Base-by-base conservation (phyloP, 1,139 yeast species). In the Zygoascus meyerae region DNA sequence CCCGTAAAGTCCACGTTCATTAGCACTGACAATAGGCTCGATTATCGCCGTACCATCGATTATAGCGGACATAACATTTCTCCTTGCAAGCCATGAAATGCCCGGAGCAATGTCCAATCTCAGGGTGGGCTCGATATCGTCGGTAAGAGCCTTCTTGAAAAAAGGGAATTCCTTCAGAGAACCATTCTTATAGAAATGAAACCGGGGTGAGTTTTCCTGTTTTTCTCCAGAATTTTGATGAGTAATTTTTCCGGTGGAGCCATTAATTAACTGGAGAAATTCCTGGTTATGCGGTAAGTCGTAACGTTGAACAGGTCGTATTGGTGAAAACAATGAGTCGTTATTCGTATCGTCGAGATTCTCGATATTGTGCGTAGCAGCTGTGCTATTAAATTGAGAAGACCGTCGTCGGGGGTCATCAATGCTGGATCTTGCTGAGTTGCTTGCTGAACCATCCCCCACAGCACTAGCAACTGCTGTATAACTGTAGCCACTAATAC, bases 21-120 rank as follows among this genome's bases (percentile, higher is more conserved):
- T 87, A 33, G 84, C 75, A 0, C 92, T 95, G 47, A 89, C 81
- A 11, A 90, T 76, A 1, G 98, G 97, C 64, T 89, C 96, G 36
- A 92, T 81, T 11, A 81, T 74, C 6, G 86, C 89, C 41, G 83
- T 75, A 5, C 95, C 95, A 46, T 89, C 96, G 36, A 84, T 74
- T 53, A 90, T 73, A 32, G 82, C 75, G 45, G 72, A 67, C 75
- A 89, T 72, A 52, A 86, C 74, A 38, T 79, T 72, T 56, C 81
- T 73, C 52, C 77, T 71, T 35, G 73, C 74, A 45, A 79, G 67
- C 79, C 82, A 79, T 32, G 81, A 73, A 46, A 81, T 63, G 9
- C 81, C 81, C 2, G 83, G 79, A 0, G 87, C 80, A 42, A 66
- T 61, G 50, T 81, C 87, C 15, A 83, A 64, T 46, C 79, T 70